Evolutionary conservation across 805 yeast species (phyloP), one percentile per base, ranked within the genome.

Genomic region (Diddensiella transvaalensis): DNA sequence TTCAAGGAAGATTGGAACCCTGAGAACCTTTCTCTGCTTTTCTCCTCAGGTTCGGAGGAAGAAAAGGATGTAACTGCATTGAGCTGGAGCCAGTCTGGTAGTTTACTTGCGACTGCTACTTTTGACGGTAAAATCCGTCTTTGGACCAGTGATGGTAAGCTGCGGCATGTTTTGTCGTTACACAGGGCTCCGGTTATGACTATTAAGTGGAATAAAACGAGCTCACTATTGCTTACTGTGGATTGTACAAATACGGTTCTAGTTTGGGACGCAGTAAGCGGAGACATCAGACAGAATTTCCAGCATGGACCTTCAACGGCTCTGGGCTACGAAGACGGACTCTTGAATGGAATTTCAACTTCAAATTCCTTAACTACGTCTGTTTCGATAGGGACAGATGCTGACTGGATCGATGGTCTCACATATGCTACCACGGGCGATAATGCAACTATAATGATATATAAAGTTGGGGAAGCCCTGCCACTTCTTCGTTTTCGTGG

Each of bases 91-190:
- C 82, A 83, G 1, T 67, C 69, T 46, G 95, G 95, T 0, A 69
- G 76, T 36, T 56, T 73, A 11, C 63, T 88, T 2, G 72, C 84
- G 11, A 83, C 90, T 0, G 85, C 82, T 2, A 74, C 82, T 1
- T 78, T 75, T 47, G 75, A 75, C 58, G 96, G 96, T 11, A 91
- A 85, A 57, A 58, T 89, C 5, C 68, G 91, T 48, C 70, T 86
- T n/a, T 89, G 96, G 95, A 76, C 82, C 8, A 71, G 77, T 0
- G 83, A 79, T 41, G 95, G 96, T 0, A 74, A 76, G 24, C 68
- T 87, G 33, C 71, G 77, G 50, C 82, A 80, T 44, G 75, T 77
- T 1, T 64, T 81, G 56, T 35, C 58, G 22, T 61, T 75, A 32
- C 86, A 81, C 55, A 70, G 72, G 39, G 63, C 77, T 2, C 78